Evolutionary conservation across 148 eudicot species (phyloP), one percentile per base, ranked within the genome.

Genomic region (Gaultheria prostrata): DNA sequence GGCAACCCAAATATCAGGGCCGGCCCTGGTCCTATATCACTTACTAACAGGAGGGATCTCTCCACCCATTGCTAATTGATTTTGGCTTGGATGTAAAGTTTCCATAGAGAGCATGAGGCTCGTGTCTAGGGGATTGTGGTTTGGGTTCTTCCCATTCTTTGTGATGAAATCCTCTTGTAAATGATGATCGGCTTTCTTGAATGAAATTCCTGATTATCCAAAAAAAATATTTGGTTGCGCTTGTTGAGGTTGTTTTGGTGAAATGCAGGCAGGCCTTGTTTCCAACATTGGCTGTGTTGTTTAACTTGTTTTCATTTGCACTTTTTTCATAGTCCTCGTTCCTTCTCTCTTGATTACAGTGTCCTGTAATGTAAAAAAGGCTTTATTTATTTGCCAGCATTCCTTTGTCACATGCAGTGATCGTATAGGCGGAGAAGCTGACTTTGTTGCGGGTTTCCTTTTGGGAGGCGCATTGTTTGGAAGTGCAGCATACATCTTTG

Each of bases 391-490:
- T 63, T 15, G 63, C 43, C 67, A 53, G 78, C 24, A 50, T 59
- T 80, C 71, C 35, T 83, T 85, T 79, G 45, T 28, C 65, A 72
- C 57, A 1, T 80, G 87, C 88, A 93, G 98, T 84, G 89, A 85
- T 84, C 86, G 81, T 61, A 87, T 83, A 82, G 85, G 93, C 78
- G 92, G 93, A 83, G 86, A 88, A 81, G 95, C 91, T 86, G 97
- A 95, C 85, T 95, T 95, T 79, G 80, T 89, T 76, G 94, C 92
- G n/a, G 98, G 98, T 65, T 92, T 95, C 86, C 86, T 93, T 84
- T 81, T 95, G 9, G 98, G 98, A 71, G 93, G 97, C 85, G 98
- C 94, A n/a, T 70, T 95, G 53, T 93, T 91, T 83, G 97, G 97
- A 85, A 91, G 95, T 80, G 85, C 93, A 77, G 94, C 91, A 8